Base-by-base conservation (phyloP, 768 basidiomycete species). In the Kwoniella mangroviensis region DNA sequence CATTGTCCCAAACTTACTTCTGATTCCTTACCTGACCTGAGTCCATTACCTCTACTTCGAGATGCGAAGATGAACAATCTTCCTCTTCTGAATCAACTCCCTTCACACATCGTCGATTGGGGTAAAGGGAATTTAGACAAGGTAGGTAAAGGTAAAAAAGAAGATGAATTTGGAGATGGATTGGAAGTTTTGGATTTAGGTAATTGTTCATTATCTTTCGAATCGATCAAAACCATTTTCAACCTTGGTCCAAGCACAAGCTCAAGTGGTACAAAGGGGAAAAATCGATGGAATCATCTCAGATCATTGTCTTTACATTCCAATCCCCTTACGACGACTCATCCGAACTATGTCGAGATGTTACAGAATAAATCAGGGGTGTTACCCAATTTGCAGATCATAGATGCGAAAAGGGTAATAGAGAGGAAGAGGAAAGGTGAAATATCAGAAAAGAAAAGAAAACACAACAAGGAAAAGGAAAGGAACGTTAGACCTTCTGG, bases 21-120 rank as follows among this genome's bases (percentile, higher is more conserved):
- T 24, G 12, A 63, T 6, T 68, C 72, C 11, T 52, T 82, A 51
- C 73, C 68, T 28, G 72, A 81, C 45, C 60, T 82, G 1, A 71
- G 71, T 4, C 2, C 34, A 15, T 67, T 78, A 9, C 78, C 79
- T 2, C 70, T 77, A 19, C 77, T 73, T 2, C 71, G 79, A 15
- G 75, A 77, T 26, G 76, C 81, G 49, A 73, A 74, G 67, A 79
- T 82, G 73, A 75, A 81, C 60, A 77, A 78, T 24, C 71, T 82
- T 3, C 75, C 82, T 58, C 61, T 55, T 4, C 67, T 73, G 9
- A 79, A 77, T 10, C 41, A 73, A 9, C 67, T 81, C 1, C 77
- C 79, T 1, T 5, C 65, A 2, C 75, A 79, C 49, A 59, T 79
- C 28, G 2, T 40, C 0, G 51, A 63, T 22, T 81, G 79, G 79